phyloP scores from a whole-genome alignment of 208 protist species.

The Leptomonas pyrrhocoris region DNA sequence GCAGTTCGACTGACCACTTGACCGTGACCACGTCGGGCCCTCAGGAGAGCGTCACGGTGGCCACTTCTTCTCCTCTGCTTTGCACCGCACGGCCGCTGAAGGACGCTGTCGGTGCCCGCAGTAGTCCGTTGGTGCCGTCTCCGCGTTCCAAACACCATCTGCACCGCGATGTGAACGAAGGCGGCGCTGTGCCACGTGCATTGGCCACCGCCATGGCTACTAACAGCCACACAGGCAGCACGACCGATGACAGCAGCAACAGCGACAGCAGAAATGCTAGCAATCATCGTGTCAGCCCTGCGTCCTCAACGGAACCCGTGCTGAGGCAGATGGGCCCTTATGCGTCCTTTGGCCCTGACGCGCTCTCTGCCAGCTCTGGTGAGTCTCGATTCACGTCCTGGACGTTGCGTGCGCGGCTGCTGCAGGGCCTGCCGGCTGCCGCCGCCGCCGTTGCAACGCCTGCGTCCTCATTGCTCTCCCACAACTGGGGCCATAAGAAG shows the following conservation, averaged over 20 bases:
- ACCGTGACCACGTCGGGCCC: too few relatives aligned
- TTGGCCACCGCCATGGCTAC: background rate
- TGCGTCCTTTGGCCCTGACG: background rate
- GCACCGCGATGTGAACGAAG: background rate
- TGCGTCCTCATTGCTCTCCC: background rate
- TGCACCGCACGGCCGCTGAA: too few relatives aligned
- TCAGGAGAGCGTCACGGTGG: too few relatives aligned
- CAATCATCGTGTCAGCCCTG: background rate
- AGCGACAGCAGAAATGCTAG: background rate
- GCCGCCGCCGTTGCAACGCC: background rate
- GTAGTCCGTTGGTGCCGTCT: conserved; percentile 7
- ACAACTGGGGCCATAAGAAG: background rate
- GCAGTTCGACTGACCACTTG: too few relatives aligned
- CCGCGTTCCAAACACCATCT: conserved; percentile 17
- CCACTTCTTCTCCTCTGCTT: too few relatives aligned
- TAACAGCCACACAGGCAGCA: background rate
- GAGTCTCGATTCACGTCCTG: background rate
- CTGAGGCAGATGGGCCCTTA: background rate
- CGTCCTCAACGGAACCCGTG: background rate
- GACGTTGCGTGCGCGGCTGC: conserved; percentile 3
- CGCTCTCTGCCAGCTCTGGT: background rate
- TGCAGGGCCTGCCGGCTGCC: background rate
- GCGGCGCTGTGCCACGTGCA: too few relatives aligned
- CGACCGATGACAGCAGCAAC: background rate
- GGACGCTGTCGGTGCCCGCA: too few relatives aligned